Base-by-base conservation (phyloP, 163 green algal species). In the Prototheca stagnorum region DNA sequence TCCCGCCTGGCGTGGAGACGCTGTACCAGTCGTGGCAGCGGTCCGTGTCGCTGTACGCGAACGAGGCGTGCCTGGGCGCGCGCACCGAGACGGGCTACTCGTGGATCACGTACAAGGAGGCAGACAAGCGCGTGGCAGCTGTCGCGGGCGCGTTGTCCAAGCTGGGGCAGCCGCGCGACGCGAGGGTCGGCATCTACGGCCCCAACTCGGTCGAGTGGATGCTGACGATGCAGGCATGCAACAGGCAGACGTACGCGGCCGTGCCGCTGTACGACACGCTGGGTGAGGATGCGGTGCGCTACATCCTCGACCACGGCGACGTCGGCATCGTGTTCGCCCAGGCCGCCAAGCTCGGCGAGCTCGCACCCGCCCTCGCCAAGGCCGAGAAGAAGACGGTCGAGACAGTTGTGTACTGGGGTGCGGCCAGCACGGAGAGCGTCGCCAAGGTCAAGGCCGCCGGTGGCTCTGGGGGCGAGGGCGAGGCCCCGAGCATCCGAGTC, bases 221-320 rank as follows among this genome's bases (percentile, higher is more conserved):
- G 85, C 68, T 92, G 15, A 62, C 80, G 5, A 88, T 94, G 73
- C 80, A 78, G 70, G 83, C 83, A 1, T 91, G 80, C 77, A 94
- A 93, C 70, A 66, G 84, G 17, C 61, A 74, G 47, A 58, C 36
- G 25, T 23, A 57, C 20, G 61, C 66, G 46, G 66, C 56, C 67
- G 79, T 96, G 39, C 86, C 86, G 5, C 63, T 96, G 46, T 97
- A 97, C 57, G 85, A 95, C 59, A 83, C 79, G 1, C 75, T 97
- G 44, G 88, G 88, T 4, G 84, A 65, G 5, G n/a, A 86, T 64
- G 86, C 85, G 8, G 74, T 97, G 14, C 81, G 93, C 66, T 95
- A 82, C 67, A 94, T 95, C 56, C 59, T 93, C 40, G 79, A 84
- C 40, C 61, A 70, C 56, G 15, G 34, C 6, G 78, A 80, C 45